phyloP scores from a whole-genome alignment of 805 yeast species.

The Candida yuanshanica region DNA sequence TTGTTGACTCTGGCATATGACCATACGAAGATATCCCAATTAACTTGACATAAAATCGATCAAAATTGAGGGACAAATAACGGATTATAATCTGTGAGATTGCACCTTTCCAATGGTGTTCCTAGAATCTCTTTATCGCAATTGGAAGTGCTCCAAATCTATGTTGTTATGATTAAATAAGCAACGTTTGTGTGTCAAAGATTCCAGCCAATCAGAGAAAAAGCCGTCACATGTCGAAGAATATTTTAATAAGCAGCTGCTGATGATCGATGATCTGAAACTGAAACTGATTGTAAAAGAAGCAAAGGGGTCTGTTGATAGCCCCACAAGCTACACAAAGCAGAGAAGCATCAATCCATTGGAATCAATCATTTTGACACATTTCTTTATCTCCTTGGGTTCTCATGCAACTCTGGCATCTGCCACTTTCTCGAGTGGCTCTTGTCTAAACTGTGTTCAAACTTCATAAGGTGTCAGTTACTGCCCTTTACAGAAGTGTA shows the following conservation, averaged over 20 bases:
- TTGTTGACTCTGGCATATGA: no score
- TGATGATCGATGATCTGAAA: no score
- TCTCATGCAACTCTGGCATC: neutral
- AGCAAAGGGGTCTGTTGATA: no score
- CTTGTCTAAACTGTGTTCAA: no score
- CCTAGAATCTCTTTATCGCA: neutral
- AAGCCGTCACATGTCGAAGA: neutral
- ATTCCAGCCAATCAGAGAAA: neutral
- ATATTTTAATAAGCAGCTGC: no score
- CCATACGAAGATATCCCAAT: no score
- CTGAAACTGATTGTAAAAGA: no score
- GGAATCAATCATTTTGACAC: neutral
- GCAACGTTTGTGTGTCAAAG: neutral
- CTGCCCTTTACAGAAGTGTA: no score
- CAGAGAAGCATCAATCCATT: neutral
- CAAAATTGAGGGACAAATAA: no score
- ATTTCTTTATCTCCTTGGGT: neutral
- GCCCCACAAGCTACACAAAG: no score
- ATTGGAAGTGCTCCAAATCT: neutral
- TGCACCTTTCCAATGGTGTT: neutral
- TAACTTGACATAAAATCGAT: no score
- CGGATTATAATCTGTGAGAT: neutral
- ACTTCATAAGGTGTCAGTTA: no score
- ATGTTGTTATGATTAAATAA: neutral
- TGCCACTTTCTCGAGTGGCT: slow-evolving; percentile 1